Evolutionary conservation across 106 monocot genomes (phyloP).

Genomic region (Cymbidium sinense): DNA sequence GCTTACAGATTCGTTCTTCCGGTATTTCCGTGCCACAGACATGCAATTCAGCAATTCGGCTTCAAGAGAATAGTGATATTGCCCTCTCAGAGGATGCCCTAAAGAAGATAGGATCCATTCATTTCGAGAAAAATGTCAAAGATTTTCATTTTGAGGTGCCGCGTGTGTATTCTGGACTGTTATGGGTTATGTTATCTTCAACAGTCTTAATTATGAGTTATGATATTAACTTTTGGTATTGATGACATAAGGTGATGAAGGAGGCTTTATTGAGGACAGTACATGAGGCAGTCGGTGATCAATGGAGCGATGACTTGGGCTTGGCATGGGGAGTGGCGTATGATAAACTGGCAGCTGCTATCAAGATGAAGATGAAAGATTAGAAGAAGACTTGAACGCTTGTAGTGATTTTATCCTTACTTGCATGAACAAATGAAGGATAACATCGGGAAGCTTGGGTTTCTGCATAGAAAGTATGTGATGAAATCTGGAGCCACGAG

Average conservation of each 20-base stretch:
- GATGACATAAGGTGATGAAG: background rate
- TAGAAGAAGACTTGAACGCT: background rate
- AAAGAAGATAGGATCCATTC: background rate
- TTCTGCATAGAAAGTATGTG: too few species aligned
- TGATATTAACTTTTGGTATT: background rate
- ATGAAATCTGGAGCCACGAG: too few species aligned
- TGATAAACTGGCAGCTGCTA: background rate
- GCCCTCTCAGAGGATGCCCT: background rate
- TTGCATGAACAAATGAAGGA: background rate
- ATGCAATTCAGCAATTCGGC: background rate
- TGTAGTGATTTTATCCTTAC: background rate
- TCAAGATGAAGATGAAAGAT: background rate
- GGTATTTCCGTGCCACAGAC: background rate
- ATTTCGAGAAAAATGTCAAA: background rate
- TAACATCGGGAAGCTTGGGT: background rate
- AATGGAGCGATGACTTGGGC: background rate
- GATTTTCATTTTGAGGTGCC: conserved; percentile 2
- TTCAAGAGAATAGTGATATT: background rate
- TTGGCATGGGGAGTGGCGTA: background rate
- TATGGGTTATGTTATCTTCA: background rate
- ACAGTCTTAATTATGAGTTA: background rate
- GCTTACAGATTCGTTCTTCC: background rate
- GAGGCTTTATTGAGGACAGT: background rate
- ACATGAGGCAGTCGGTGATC: background rate
- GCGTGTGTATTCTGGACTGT: background rate